Base-by-base conservation (phyloP, 2,329 filamentous ascomycete species). In the Ophiostoma himal-ulmi region DNA sequence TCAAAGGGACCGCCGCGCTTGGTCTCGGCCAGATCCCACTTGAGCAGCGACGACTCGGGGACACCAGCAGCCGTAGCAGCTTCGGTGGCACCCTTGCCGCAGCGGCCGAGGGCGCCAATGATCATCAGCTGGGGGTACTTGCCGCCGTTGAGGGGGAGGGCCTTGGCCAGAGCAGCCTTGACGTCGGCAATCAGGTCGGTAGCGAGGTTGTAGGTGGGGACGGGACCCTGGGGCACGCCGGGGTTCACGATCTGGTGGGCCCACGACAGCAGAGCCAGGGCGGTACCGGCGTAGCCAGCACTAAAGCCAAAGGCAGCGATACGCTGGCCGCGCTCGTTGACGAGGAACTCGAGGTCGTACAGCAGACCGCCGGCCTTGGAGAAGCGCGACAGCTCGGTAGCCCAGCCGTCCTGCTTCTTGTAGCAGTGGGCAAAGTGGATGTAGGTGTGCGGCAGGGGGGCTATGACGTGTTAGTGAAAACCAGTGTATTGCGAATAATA, bases 331-430 rank as follows among this genome's bases (percentile, higher is more conserved):
- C 82, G 84, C 22, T 70, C 67, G 73, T 89, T 86, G 75, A 96
- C 90, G 54, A 97, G 83, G 78, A 97, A 97, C 78, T 97, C 94
- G 52, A 97, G 85, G 76, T 97, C 94, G 71, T 93, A 87, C 17
- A 97, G 86, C 0, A 87, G 89, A 75, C 92, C 92, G 70, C 88
- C 88, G 71, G 92, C 93, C 34, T 88, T 85, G 37, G 91, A 86
- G 79, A 93, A 97, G 70, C 94, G 86, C 71, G 88, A 84, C n/a
- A 97, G 87, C 6, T 93, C 91, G 60, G 86, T 85, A 71, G 92
- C 87, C 92, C 92, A 97, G 37, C 90, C 90, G 37, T 82, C 87
- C 81, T 95, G 92, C 74, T 86, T 81, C 84, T 93, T 93, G 82
- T 89, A 92, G 80, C 88, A 90, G 78, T 93, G 74, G 39, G 73